These are phyloP conservation scores for Suillus hirtellus DNA, from an alignment of 768 basidiomycete genomes.

Conservation along the genomic window DNA sequence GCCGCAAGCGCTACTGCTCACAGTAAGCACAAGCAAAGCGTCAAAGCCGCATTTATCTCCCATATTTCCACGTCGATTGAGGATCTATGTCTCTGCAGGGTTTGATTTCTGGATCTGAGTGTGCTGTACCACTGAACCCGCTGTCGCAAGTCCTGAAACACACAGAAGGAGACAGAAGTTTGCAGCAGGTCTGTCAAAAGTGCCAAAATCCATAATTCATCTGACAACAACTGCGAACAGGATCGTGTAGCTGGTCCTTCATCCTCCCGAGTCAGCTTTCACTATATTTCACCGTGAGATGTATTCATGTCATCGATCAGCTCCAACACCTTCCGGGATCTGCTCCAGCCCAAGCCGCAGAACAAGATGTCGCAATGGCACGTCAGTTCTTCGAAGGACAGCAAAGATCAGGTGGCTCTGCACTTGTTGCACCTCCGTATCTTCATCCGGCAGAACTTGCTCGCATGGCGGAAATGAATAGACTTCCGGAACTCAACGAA, in stretches of 20 bases:
- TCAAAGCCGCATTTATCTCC: not conserved
- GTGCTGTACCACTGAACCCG: conserved; percentile 81
- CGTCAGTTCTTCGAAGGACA: conserved; percentile 74
- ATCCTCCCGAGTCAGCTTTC: conserved; percentile 56
- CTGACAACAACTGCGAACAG: conserved; percentile 36
- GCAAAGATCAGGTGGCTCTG: conserved; percentile 32
- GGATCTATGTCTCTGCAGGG: conserved; percentile 71
- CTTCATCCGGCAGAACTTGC: conserved; percentile 34
- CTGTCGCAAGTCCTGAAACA: conserved; percentile 89
- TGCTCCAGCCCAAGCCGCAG: conserved; percentile 47
- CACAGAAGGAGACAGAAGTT: conserved; percentile 82
- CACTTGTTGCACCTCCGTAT: conserved; percentile 36
- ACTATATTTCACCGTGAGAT: conserved; percentile 1
- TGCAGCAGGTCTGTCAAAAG: conserved; percentile 67
- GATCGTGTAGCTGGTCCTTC: conserved; percentile 77
- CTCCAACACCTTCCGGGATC: conserved; percentile 74
- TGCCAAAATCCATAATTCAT: not conserved
- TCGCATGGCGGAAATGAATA: conserved; percentile 23
- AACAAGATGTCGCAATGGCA: conserved; percentile 72
- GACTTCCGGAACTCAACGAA: conserved; percentile 43
- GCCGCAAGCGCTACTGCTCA: not conserved
- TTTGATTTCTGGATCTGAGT: conserved; percentile 87
- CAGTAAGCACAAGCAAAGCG: not conserved
- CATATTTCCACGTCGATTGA: conserved; percentile 1
- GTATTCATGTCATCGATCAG: conserved; percentile 35